These are phyloP conservation scores for Kondoa malvinella DNA, from an alignment of 768 basidiomycete genomes.

Conservation along the genomic window DNA sequence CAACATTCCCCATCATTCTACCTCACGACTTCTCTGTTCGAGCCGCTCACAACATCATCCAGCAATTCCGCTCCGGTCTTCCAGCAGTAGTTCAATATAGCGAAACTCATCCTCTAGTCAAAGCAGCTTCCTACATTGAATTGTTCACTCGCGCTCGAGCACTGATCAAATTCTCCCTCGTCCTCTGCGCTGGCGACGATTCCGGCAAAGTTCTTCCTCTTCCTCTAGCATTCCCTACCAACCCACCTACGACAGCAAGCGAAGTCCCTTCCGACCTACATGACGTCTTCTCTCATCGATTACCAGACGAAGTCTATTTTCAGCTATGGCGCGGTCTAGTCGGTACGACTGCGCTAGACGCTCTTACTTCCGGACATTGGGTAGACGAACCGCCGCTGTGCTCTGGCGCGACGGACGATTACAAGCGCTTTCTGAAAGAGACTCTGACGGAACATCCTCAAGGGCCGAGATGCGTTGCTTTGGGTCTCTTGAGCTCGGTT, in stretches of 20 bases:
- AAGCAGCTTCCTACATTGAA: slow-evolving; percentile 60
- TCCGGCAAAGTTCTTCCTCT: slow-evolving; percentile 31
- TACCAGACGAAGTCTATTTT: slow-evolving; percentile 92
- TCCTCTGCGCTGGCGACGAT: slow-evolving; percentile 58
- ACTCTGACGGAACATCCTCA: slow-evolving; percentile 89
- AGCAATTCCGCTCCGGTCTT: slow-evolving; percentile 19
- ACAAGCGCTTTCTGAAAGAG: slow-evolving; percentile 85
- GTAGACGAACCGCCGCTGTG: slow-evolving; percentile 75
- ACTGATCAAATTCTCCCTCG: slow-evolving; percentile 79
- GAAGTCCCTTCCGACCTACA: slow-evolving; percentile 84
- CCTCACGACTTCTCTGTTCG: slow-evolving; percentile 29
- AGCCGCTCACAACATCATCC: slow-evolving; percentile 24
- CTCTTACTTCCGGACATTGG: slow-evolving; percentile 75
- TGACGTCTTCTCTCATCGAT: slow-evolving; percentile 80
- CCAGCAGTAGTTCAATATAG: slow-evolving; percentile 52
- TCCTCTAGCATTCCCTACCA: slow-evolving; percentile 41
- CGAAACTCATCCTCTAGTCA: slow-evolving; percentile 61
- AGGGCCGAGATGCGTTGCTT: slow-evolving; percentile 72
- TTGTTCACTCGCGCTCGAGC: slow-evolving; percentile 73
- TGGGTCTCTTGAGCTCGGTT: slow-evolving; percentile 71
- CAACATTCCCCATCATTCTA: slow-evolving; percentile 37
- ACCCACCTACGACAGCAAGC: slow-evolving; percentile 39
- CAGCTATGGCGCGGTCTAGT: slow-evolving; percentile 85
- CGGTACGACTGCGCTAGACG: slow-evolving; percentile 76
- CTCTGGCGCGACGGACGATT: slow-evolving; percentile 88